A percentile compares a stretch with the other conserved stretches of the same genome.
Conservation (phyloP, 73 alveolate genomes). For the Tetrahymena thermophila region DNA sequence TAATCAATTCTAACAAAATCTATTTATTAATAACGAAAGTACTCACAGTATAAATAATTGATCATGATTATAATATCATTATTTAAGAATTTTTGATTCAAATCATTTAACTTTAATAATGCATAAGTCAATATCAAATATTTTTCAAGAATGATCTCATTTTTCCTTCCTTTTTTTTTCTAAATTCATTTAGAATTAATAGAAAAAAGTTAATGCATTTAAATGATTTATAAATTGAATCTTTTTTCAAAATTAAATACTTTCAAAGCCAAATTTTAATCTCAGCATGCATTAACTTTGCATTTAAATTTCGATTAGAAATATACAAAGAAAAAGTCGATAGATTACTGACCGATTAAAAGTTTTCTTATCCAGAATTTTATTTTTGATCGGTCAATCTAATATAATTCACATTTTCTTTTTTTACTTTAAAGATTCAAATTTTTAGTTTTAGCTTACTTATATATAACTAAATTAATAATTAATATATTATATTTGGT, state of each 20-base stretch:
- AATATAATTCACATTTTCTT: too few relatives aligned
- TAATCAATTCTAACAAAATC: background rate
- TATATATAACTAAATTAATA: too few relatives aligned
- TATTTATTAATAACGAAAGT: background rate
- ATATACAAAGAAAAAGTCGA: background rate
- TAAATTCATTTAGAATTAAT: background rate
- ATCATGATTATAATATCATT: background rate
- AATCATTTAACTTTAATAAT: background rate
- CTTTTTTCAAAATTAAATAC: background rate
- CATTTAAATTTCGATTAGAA: background rate
- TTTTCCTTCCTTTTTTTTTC: background rate
- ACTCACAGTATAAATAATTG: background rate
- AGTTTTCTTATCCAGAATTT: too few relatives aligned
- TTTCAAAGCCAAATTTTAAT: background rate
- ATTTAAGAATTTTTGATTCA: too few relatives aligned
- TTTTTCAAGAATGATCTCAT: background rate
- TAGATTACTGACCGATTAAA: background rate
- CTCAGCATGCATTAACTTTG: too few relatives aligned
- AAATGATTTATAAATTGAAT: background rate
- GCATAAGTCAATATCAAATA: background rate
- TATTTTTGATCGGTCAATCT: background rate
- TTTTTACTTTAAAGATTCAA: background rate
- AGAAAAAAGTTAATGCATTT: background rate
- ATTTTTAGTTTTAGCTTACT: background rate
- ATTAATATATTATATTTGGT: too few relatives aligned